Evolutionary conservation across 805 yeast species (phyloP).

Genomic region (Candida jianshihensis): DNA sequence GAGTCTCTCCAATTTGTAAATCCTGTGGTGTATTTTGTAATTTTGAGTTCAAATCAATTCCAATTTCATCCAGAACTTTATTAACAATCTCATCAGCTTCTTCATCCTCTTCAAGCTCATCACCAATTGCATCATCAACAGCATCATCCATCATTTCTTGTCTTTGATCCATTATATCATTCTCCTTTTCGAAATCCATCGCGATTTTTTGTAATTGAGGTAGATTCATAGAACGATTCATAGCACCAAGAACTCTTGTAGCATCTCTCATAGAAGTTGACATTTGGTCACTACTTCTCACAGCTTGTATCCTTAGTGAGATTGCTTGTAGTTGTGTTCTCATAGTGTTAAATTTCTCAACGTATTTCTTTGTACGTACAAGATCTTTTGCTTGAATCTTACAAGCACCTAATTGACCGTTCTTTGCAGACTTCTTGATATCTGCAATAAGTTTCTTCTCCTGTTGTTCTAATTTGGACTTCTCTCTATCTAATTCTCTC

Average conservation of each 20-base stretch:
- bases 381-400: constrained; percentile 95
- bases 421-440: constrained; percentile 86
- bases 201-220: constrained; percentile 86
- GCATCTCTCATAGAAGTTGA: constrained; percentile 92
- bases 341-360: constrained; percentile 86
- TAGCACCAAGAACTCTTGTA: constrained; percentile 70
- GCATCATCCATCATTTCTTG: constrained; percentile 99
- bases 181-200: constrained; percentile 91
- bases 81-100: constrained; percentile 88
- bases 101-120: constrained; percentile 80
- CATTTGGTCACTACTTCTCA: constrained; percentile 93
- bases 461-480: constrained; percentile 78
- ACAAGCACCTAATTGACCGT: constrained; percentile 81
- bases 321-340: constrained; percentile 94
- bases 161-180: constrained; percentile 96
- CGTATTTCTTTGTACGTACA: constrained; percentile 74
- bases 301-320: constrained; percentile 82
- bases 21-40: constrained; percentile 40
- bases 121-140: constrained; percentile 92
- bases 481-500: constrained; percentile 86
- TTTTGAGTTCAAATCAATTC: constrained; percentile 65
- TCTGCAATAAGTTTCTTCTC: constrained; percentile 83
- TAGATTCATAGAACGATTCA: constrained; percentile 86
- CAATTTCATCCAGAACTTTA: constrained; percentile 92
- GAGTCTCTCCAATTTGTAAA: constrained; percentile 16